These are phyloP conservation scores for Lophium mytilinum DNA, from an alignment of 495 filamentous ascomycete genomes.

Conservation along the genomic window DNA sequence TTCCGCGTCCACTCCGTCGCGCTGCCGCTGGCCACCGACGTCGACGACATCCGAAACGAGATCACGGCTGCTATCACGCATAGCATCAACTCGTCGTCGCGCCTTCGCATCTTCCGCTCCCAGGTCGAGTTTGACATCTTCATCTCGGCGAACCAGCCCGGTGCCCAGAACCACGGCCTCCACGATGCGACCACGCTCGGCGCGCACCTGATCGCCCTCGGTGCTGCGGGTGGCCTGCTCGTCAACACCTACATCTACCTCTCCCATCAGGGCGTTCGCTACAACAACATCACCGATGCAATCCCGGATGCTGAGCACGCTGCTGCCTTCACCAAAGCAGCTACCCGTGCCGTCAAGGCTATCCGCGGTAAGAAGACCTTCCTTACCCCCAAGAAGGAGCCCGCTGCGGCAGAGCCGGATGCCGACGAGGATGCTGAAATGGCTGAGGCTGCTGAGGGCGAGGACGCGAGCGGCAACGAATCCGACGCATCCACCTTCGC, in stretches of 20 bases:
- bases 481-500: not conserved
- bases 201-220: not conserved
- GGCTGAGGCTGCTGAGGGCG: not conserved
- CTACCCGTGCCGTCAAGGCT: no score
- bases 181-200: not conserved
- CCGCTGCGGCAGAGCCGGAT: not conserved
- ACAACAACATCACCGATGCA: not conserved
- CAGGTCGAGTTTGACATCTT: not conserved
- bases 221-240: not conserved
- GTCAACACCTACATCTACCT: not conserved
- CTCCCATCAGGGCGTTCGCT: not conserved
- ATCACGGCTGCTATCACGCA: not conserved
- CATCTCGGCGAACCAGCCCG: not conserved
- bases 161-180: not conserved
- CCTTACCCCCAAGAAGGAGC: not conserved
- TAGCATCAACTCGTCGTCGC: not conserved
- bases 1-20: not conserved
- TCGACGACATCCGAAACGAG: not conserved
- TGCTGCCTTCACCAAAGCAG: no score
- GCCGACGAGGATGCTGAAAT: not conserved
- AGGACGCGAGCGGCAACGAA: not conserved
- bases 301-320: not conserved
- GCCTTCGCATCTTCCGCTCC: not conserved
- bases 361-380: no score
- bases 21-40: not conserved